Evolutionary conservation across 2,329 filamentous ascomycete species (phyloP), one percentile per base, ranked within the genome.

Genomic region (Talaromyces rugulosus): DNA sequence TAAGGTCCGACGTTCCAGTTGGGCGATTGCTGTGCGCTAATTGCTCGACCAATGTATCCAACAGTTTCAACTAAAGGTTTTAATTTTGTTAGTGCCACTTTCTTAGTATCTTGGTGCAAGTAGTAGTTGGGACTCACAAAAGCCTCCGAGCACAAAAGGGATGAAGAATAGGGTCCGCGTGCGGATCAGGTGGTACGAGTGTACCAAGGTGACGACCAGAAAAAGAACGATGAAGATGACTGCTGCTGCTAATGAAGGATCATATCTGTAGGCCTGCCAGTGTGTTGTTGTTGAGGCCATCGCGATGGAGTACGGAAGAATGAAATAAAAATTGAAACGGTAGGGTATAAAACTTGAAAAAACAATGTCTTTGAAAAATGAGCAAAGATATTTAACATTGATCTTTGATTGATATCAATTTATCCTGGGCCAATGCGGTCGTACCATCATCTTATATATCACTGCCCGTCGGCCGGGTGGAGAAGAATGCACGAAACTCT

Each of bases 111-210:
- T 23, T n/a, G 9, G 50, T n/a, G 2, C 6, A 16, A 30, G 33
- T 27, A 30, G 14, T 4, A 9, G n/a, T 12, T 7, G 23, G 6
- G 28, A 65, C 72, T 55, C 68, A 76, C 74, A 72, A 11, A 74
- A 16, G 30, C 73, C 67, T 2, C 74, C 75, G 23, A 75, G 62
- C 11, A 67, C 58, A 40, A 75, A 75, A 1, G 66, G 54, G 1
- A 68, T 63, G 58, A 68, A 73, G 61, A 75, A 77, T 65, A 68
- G 71, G 1, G 69, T 68, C 9, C 69, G 66, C 70, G 54, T 53
- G 16, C 33, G 55, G 44, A 53, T 56, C n/a, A 61, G 16, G 5
- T 52, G 54, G 12, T 23, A 42, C 9, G 52, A 30, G 42, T 62
- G 55, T 18, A 47, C 2, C 8, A 5, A 11, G 16, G 55, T 58